Evolutionary conservation across 2,329 filamentous ascomycete genomes (phyloP).

Genomic region (Dothistroma pini): DNA sequence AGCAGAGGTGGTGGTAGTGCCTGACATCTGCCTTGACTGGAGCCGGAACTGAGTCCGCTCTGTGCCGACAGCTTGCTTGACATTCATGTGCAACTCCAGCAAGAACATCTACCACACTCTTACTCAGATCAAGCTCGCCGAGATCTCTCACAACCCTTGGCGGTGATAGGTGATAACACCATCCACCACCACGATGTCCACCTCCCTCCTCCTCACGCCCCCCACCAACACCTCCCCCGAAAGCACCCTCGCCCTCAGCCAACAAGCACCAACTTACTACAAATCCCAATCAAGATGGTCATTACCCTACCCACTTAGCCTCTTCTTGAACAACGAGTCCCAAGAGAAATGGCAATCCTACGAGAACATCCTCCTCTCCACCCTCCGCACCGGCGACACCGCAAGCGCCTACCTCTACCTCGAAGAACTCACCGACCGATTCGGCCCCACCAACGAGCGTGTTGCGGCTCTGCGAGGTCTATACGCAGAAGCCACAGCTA

Average conservation of each 20-base stretch:
- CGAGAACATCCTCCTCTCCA: slow-evolving; percentile 82
- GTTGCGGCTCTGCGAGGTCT: slow-evolving; percentile 79
- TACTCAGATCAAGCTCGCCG: not conserved
- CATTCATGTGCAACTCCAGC: slow-evolving; percentile 4
- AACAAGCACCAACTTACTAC: slow-evolving; percentile 42
- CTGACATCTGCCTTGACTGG: not conserved
- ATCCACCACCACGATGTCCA: slow-evolving; percentile 16
- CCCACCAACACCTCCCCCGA: slow-evolving; percentile 39
- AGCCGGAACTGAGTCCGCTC: not conserved
- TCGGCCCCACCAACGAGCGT: slow-evolving; percentile 79
- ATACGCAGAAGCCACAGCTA: slow-evolving; percentile 76
- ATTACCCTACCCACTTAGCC: slow-evolving; percentile 50
- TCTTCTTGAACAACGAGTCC: slow-evolving; percentile 58
- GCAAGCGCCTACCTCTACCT: slow-evolving; percentile 71
- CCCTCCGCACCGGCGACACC: slow-evolving; percentile 80
- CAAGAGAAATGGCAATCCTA: slow-evolving; percentile 79
- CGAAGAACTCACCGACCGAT: slow-evolving; percentile 70
- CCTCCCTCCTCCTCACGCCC: slow-evolving; percentile 29
- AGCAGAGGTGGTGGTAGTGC: not conserved
- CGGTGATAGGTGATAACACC: not conserved
- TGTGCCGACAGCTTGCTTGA: not conserved
- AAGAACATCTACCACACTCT: slow-evolving; percentile 8
- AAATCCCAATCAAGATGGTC: slow-evolving; percentile 35
- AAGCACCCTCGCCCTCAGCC: slow-evolving; percentile 46
- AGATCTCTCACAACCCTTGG: not conserved